Conservation (phyloP, 768 basidiomycete species). For the Phylloporus sp. region DNA sequence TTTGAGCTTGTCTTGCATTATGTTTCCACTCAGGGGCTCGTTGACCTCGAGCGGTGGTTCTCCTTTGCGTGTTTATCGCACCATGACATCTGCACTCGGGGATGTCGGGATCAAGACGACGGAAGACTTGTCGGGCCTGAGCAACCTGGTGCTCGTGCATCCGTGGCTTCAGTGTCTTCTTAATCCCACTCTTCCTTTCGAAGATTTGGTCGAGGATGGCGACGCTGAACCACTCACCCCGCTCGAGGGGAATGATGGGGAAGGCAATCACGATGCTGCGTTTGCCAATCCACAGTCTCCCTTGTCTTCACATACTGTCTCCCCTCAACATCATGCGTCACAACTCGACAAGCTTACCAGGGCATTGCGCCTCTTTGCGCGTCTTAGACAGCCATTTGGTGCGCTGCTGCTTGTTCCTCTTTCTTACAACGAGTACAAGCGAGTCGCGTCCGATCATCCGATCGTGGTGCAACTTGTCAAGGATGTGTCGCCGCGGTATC, state of each 20-base stretch:
- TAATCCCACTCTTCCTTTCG: neutral
- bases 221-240: neutral
- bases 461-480: neutral
- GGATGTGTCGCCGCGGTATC: neutral
- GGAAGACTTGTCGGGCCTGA: neutral
- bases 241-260: neutral
- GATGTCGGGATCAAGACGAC: neutral
- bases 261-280: neutral
- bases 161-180: neutral
- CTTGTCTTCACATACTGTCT: neutral
- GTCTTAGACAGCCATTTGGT: conserved; percentile 7
- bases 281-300: neutral
- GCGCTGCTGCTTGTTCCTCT: neutral
- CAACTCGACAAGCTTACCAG: neutral
- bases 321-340: neutral
- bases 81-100: neutral
- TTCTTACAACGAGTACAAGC: neutral
- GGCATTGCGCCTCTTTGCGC: neutral
- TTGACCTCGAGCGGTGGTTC: neutral
- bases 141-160: neutral
- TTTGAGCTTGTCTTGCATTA: neutral
- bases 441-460: neutral
- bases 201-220: neutral
- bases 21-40: neutral
- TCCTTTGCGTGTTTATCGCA: neutral